A percentile compares a stretch with the other conserved stretches of the same genome.
phyloP scores from a whole-genome alignment of 805 yeast genomes.

The Suhomyces faveliae region DNA sequence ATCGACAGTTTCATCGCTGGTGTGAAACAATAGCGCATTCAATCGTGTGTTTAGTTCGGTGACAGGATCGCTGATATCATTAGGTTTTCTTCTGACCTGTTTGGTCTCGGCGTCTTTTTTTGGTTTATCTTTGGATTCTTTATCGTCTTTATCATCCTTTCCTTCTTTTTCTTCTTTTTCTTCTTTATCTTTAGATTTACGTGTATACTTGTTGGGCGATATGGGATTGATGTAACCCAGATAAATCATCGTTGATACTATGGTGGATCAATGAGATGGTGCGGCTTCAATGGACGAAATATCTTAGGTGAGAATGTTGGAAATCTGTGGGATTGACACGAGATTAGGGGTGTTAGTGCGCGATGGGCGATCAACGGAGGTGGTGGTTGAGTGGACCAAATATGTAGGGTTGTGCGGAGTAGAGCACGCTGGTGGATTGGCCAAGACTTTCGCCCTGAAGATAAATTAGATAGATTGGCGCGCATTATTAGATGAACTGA shows the following conservation, averaged over 20 bases:
- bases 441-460: no score
- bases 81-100: neutral
- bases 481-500: no score
- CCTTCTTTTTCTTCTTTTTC: neutral
- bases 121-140: neutral
- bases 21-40: slow-evolving; percentile 40
- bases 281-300: no score
- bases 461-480: no score
- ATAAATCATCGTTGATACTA: neutral
- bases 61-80: slow-evolving; percentile 12
- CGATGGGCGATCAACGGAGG: no score
- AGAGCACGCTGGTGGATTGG: no score
- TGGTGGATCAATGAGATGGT: no score
- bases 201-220: neutral
- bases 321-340: no score
- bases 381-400: no score
- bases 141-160: neutral
- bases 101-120: neutral
- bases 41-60: slow-evolving; percentile 38
- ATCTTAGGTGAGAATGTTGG: no score
- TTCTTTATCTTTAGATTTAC: neutral
- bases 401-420: no score
- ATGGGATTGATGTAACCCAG: neutral
- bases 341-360: no score
- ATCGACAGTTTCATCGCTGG: slow-evolving; percentile 38